phyloP scores from a whole-genome alignment of 202 grass and related monocot species.

The Bolboschoenoplectus hybrid region DNA sequence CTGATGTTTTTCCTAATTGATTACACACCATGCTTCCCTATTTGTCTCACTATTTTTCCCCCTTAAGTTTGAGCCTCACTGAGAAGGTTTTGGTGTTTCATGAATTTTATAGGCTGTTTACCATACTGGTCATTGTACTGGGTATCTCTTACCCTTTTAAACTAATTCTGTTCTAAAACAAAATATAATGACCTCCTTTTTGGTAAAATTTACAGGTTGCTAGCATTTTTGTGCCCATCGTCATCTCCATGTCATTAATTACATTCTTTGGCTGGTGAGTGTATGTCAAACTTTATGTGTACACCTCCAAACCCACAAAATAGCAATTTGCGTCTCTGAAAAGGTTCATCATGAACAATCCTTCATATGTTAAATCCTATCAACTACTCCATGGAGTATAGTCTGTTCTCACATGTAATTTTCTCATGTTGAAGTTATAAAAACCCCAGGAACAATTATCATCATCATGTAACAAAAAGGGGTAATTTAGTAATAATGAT shows the following conservation, averaged over 20 bases:
- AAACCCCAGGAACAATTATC: too few relatives aligned
- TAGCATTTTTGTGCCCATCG: conserved; percentile 98
- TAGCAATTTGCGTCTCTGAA: background rate
- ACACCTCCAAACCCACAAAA: background rate
- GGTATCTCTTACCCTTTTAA: background rate
- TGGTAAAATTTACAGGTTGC: conserved; percentile 68
- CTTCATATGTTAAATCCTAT: background rate
- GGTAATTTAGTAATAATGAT: too few relatives aligned
- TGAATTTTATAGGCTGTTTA: background rate
- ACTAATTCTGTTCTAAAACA: conserved; percentile 3
- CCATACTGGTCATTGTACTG: background rate
- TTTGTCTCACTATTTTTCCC: background rate
- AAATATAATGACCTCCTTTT: conserved; percentile 1
- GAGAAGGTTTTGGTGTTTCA: background rate
- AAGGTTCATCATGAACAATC: background rate
- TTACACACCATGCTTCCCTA: background rate
- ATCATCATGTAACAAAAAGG: too few relatives aligned
- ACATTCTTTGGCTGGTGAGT: conserved; percentile 87
- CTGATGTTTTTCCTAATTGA: background rate
- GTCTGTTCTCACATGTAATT: background rate
- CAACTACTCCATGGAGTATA: background rate
- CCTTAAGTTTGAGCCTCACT: background rate
- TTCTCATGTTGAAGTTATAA: background rate
- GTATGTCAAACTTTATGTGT: background rate
- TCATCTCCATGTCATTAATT: conserved; percentile 82